Conservation (phyloP, 2,329 filamentous ascomycete genomes). For the Exophiala phaeomuriformis region DNA sequence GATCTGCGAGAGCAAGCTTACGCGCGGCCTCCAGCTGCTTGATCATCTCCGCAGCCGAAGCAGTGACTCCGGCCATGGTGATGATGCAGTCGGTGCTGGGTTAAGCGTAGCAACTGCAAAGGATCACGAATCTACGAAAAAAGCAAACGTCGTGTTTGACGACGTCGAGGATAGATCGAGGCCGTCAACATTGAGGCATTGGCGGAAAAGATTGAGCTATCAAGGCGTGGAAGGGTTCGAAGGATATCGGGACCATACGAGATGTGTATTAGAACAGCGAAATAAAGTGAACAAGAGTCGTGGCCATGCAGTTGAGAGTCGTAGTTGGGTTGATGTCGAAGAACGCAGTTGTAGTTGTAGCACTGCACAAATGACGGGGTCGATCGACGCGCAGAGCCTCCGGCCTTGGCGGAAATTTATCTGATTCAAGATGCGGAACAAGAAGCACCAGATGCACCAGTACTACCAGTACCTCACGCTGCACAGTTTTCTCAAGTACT, state of each 20-base stretch:
- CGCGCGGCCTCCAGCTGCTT: conserved; percentile 84
- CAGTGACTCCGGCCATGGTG: conserved; percentile 20
- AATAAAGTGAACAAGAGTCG: neutral
- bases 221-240: conserved; percentile 6
- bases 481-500: too few species aligned
- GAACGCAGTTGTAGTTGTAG: neutral
- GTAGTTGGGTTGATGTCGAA: neutral
- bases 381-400: neutral
- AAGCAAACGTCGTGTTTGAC: conserved; percentile 2
- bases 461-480: too few species aligned
- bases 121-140: conserved; percentile 16
- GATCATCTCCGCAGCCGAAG: conserved; percentile 41
- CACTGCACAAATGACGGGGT: neutral
- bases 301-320: neutral
- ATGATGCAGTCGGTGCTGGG: conserved; percentile 4
- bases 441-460: neutral
- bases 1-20: conserved; percentile 77
- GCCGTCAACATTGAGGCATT: conserved; percentile 7
- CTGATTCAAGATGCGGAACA: neutral
- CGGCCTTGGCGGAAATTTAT: conserved; percentile 4
- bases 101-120: neutral
- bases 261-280: neutral
- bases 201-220: neutral
- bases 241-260: neutral
- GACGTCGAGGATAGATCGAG: conserved; percentile 2